Evolutionary conservation across 352 stramenopile species (phyloP).

Genomic region (Halophytophthora polymorphica): DNA sequence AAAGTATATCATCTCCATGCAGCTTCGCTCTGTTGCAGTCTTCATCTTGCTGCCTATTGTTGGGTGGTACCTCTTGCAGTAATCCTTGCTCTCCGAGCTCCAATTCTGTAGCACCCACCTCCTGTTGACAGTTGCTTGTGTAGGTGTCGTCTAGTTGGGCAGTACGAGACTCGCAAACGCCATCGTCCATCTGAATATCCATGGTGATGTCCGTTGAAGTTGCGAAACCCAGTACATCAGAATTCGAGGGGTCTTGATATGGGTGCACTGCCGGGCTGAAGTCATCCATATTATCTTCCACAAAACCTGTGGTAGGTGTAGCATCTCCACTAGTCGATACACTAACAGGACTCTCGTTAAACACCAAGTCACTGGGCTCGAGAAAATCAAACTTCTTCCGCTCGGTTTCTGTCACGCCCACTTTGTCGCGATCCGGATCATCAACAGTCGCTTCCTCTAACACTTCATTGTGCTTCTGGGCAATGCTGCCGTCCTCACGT

Average conservation of each 20-base stretch:
- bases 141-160: constrained; percentile 5
- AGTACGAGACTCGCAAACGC: constrained; percentile 6
- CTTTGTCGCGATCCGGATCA: background rate
- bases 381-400: constrained; percentile 27
- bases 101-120: background rate
- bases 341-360: constrained; percentile 8
- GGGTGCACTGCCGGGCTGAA: too few relatives aligned
- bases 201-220: constrained; percentile 45
- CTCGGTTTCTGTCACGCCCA: constrained; percentile 9
- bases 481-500: background rate
- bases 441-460: background rate
- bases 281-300: background rate
- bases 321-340: background rate
- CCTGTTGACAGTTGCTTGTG: background rate
- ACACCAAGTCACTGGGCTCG: constrained; percentile 11
- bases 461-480: background rate
- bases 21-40: background rate
- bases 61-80: too few relatives aligned
- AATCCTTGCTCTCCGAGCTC: background rate
- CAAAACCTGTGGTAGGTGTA: background rate
- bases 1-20: background rate
- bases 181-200: constrained; percentile 37
- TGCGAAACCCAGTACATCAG: constrained; percentile 6
- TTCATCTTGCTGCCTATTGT: background rate
- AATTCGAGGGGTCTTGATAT: too few relatives aligned